Conservation (phyloP, 495 filamentous ascomycete species). For the Penicillium soppii region DNA sequence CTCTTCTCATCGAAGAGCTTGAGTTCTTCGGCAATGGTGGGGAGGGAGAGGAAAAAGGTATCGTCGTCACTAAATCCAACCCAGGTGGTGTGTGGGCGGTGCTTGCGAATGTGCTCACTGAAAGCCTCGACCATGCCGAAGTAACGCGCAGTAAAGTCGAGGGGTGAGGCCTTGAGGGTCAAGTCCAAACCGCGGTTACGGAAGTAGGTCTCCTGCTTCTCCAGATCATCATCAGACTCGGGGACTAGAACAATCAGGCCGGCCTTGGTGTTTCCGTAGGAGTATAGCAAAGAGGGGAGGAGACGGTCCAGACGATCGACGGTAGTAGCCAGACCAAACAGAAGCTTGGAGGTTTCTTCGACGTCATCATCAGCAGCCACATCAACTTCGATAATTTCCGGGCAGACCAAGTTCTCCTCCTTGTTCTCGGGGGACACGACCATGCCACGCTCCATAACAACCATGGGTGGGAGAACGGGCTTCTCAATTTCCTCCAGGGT, state of each 20-base stretch:
- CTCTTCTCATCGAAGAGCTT: conserved; percentile 52
- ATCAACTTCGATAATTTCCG: conserved; percentile 46
- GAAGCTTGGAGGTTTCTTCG: conserved; percentile 50
- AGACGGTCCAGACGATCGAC: conserved; percentile 49
- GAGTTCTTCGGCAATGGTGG: conserved; percentile 51
- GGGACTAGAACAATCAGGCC: conserved; percentile 50
- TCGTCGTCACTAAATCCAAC: conserved; percentile 69
- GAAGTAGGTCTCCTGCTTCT: conserved; percentile 48
- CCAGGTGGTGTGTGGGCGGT: conserved; percentile 58
- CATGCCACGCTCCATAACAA: conserved; percentile 48
- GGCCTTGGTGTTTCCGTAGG: conserved; percentile 50
- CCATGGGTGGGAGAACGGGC: conserved; percentile 46
- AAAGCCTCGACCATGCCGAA: conserved; percentile 62
- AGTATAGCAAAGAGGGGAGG: conserved; percentile 48
- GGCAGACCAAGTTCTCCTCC: conserved; percentile 40
- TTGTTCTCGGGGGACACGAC: conserved; percentile 40
- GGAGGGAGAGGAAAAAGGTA: conserved; percentile 68
- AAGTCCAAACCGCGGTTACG: conserved; percentile 52
- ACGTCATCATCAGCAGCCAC: conserved; percentile 42
- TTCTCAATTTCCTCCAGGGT: conserved; percentile 42
- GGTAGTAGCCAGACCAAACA: conserved; percentile 53
- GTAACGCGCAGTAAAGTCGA: conserved; percentile 61
- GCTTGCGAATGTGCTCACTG: conserved; percentile 45
- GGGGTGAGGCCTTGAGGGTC: conserved; percentile 52
- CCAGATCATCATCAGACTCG: conserved; percentile 44